Percentiles rank a stretch among this genome's conserved stretches.
phyloP scores from a whole-genome alignment of 805 yeast species.

The Debaryomyces prosopidis region DNA sequence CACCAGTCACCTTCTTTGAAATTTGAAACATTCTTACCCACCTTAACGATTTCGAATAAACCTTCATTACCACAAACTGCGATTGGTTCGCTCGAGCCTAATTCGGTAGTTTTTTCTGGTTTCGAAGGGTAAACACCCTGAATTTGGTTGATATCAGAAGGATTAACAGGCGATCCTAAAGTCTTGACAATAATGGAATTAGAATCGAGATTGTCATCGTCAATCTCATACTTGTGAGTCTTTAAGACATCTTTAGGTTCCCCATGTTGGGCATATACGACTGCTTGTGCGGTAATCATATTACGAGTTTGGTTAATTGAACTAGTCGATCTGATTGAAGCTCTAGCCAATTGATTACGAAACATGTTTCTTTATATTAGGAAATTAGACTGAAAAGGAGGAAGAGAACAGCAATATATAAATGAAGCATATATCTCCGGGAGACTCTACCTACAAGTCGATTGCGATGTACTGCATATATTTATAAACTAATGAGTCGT shows the following conservation, averaged over 20 bases:
- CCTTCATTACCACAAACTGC: conserved; percentile 97
- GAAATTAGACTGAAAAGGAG: no score
- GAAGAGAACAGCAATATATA: no score
- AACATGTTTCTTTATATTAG: background rate
- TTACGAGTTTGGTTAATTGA: conserved; percentile 15
- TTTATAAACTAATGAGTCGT: no score
- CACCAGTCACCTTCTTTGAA: conserved; percentile 82
- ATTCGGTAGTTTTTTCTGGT: conserved; percentile 51
- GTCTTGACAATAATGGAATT: conserved; percentile 36
- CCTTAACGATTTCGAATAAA: conserved; percentile 75
- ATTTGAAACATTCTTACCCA: conserved; percentile 52
- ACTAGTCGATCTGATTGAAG: background rate
- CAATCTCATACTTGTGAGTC: conserved; percentile 53
- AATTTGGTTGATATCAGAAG: conserved; percentile 47
- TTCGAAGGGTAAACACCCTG: conserved; percentile 49
- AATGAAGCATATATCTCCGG: no score
- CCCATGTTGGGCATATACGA: conserved; percentile 69
- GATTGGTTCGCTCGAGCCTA: conserved; percentile 60
- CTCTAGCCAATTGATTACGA: background rate
- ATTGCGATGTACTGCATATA: no score
- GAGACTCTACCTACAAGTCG: no score
- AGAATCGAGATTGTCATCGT: conserved; percentile 41
- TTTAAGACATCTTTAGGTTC: conserved; percentile 57
- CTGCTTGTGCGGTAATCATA: conserved; percentile 60
- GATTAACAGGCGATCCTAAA: conserved; percentile 44